Base-by-base conservation (phyloP, 805 yeast genomes). In the Kuraishia molischiana region DNA sequence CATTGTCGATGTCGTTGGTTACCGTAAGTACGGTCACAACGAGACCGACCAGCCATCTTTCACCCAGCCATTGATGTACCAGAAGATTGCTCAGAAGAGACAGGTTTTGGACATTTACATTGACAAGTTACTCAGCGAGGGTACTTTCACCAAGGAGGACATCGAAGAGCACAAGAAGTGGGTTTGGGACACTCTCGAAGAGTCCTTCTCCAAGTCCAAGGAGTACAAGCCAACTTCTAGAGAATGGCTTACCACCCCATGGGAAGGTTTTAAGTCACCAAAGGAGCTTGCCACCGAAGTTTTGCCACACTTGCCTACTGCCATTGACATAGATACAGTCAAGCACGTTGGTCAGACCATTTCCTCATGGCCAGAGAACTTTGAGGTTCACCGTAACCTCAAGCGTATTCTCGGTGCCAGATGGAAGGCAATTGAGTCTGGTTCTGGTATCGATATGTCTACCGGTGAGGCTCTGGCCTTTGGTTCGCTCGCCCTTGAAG, bases 31-130 rank as follows among this genome's bases (percentile, higher is more conserved):
- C 61, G 99, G 99, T 61, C 99, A 92, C 74, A 92, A 92, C 63
- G 99, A 92, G 74, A 92, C 97, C 47, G 99, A 92, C 67, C 99
- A 92, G 71, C 99, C 99, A 42, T 71, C 95, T 26, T 92, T 92
- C 76, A 92, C 99, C 34, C 99, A 92, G 67, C 99, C 99, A 37
- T 67, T 87, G 54, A 92, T 92, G 99, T 92, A 92, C 73, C 68
- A 85, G 61, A 76, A 75, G 67, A 85, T 92, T 58, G 87, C 90
- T 39, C 72, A 84, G 61, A 90, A 89, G 81, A 75, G 79, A 60
- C 79, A 87, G 38, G 95, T 89, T 35, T 72, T 92, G 51, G 95
- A 89, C 52, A 74, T 78, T 58, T 92, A 92, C 71, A 73, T 81
- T 47, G 76, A 78, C 42, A 72, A 86, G 66, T 77, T 92, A 54